These are phyloP conservation scores for Fusarium luffae DNA, from an alignment of 2,329 filamentous ascomycete genomes.

Conservation along the genomic window DNA sequence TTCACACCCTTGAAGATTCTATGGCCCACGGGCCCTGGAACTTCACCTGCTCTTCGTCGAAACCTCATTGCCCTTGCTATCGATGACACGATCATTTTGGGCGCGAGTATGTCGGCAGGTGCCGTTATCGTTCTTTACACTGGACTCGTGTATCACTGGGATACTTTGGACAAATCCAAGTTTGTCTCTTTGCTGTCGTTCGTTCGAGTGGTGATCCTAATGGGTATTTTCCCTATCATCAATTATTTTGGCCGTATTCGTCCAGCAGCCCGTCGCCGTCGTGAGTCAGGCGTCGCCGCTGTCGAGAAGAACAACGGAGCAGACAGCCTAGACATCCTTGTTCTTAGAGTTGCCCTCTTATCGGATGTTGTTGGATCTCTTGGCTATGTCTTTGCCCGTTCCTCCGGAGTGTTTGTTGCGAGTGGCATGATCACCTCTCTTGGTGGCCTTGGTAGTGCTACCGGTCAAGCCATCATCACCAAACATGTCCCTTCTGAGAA, in stretches of 20 bases:
- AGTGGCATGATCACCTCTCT: constrained; percentile 79
- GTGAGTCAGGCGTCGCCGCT: constrained; percentile 51
- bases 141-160: constrained; percentile 84
- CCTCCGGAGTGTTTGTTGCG: constrained; percentile 72
- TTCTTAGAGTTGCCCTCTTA: constrained; percentile 79
- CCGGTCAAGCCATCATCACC: constrained; percentile 83
- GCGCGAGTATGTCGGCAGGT: constrained; percentile 81
- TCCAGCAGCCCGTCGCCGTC: constrained; percentile 57
- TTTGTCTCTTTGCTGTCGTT: constrained; percentile 85
- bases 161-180: constrained; percentile 79
- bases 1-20: constrained; percentile 82
- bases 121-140: constrained; percentile 88
- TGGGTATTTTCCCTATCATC: constrained; percentile 79
- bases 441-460: constrained; percentile 87
- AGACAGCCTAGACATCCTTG: constrained; percentile 79
- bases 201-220: constrained; percentile 78
- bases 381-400: constrained; percentile 76
- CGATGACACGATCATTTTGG: constrained; percentile 85
- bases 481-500: constrained; percentile 89
- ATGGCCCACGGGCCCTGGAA: constrained; percentile 75
- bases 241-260: constrained; percentile 78
- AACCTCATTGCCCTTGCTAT: constrained; percentile 86
- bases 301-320: constrained; percentile 72
- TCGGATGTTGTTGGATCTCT: constrained; percentile 81
- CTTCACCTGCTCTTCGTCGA: constrained; percentile 69